Percentiles rank a stretch among this genome's conserved stretches.
phyloP scores from a whole-genome alignment of 192 early-diverging fungal species.

The Piromyces sp. region DNA sequence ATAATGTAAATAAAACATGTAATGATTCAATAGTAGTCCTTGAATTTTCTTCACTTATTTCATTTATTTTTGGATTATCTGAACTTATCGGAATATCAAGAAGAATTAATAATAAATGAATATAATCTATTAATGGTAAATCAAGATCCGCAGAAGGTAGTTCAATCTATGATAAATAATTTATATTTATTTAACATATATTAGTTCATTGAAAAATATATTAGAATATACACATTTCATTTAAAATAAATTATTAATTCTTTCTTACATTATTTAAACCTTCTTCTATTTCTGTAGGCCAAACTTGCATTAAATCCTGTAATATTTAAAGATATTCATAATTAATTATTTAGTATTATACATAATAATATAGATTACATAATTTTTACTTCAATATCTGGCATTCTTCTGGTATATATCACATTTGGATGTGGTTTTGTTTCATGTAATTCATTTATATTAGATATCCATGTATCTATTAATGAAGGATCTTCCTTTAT shows the following conservation, averaged over 20 bases:
- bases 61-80: constrained; percentile 4
- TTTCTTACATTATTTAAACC: constrained; percentile 15
- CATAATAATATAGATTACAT: background rate
- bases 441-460: constrained; percentile 29
- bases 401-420: constrained; percentile 24
- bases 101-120: constrained; percentile 15
- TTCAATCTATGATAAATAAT: constrained; percentile 13
- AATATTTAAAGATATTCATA: too few relatives aligned
- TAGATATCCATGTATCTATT: constrained; percentile 33
- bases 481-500: constrained; percentile 11
- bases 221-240: too few relatives aligned
- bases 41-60: constrained; percentile 7
- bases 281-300: constrained; percentile 31
- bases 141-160: constrained; percentile 27
- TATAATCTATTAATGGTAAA: constrained; percentile 21
- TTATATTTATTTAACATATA: too few relatives aligned
- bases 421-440: constrained; percentile 18
- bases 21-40: constrained; percentile 17
- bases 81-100: constrained; percentile 30
- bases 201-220: too few relatives aligned
- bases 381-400: constrained; percentile 21
- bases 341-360: too few relatives aligned
- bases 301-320: constrained; percentile 34
- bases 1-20: constrained; percentile 31
- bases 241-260: too few relatives aligned